phyloP scores from a whole-genome alignment of 371 early-diverging fungal genomes.

The Rhizopus stolonifer region DNA sequence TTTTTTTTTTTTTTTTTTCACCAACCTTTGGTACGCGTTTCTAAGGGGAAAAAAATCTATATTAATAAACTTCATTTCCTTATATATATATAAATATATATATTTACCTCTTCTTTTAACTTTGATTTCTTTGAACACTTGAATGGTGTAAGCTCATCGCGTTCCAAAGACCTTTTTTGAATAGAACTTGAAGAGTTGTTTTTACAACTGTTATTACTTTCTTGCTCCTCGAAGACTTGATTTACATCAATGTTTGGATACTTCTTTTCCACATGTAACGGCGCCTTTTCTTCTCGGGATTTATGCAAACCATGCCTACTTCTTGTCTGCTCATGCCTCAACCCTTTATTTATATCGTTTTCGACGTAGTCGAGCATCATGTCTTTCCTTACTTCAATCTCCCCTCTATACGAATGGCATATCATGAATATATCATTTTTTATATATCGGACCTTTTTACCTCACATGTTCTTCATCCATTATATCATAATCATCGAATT shows the following conservation, averaged over 20 bases:
- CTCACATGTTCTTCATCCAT: too few species aligned
- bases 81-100: neutral
- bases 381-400: conserved; percentile 35
- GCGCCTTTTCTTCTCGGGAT: conserved; percentile 28
- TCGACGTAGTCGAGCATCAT: conserved; percentile 16
- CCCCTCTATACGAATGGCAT: conserved; percentile 12
- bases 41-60: neutral
- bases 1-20: neutral
- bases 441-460: neutral
- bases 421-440: neutral
- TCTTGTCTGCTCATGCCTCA: conserved; percentile 29
- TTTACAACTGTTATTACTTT: too few species aligned
- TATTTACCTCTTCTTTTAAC: neutral
- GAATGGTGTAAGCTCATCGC: neutral
- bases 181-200: too few species aligned
- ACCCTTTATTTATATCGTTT: conserved; percentile 29
- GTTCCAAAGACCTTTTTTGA: neutral
- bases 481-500: neutral
- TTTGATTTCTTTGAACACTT: neutral
- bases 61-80: neutral
- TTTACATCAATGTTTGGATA: conserved; percentile 6
- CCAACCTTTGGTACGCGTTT: neutral
- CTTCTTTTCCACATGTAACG: conserved; percentile 22
- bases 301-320: conserved; percentile 48
- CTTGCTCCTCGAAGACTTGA: neutral